These are phyloP conservation scores for Sugiyamaella americana DNA, from an alignment of 805 yeast genomes.

Conservation along the genomic window DNA sequence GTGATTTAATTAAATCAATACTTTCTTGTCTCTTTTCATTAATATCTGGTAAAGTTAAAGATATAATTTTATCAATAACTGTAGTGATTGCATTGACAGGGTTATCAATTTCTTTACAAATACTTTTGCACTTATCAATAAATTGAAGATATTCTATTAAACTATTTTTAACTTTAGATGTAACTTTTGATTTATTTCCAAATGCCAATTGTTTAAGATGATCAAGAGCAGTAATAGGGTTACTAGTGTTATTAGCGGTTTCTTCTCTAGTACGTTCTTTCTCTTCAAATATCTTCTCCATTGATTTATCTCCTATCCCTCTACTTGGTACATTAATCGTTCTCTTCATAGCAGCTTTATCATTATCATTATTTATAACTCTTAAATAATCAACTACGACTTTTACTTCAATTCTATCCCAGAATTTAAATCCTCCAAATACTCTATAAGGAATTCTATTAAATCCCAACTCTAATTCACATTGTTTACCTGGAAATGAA, in stretches of 20 bases:
- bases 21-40: constrained; percentile 7
- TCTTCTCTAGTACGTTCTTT: neutral
- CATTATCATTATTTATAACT: constrained; percentile 52
- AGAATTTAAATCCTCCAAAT: constrained; percentile 69
- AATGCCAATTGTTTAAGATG: constrained; percentile 1
- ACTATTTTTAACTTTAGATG: neutral
- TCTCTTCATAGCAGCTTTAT: constrained; percentile 53
- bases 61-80: constrained; percentile 3
- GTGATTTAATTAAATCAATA: constrained; percentile 1
- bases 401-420: constrained; percentile 69
- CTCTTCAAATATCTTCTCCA: constrained; percentile 31
- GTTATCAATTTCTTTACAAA: neutral
- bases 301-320: constrained; percentile 59
- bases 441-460: constrained; percentile 58
- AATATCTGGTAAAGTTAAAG: neutral
- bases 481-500: constrained; percentile 49
- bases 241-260: neutral
- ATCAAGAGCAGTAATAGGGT: constrained; percentile 8
- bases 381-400: constrained; percentile 59
- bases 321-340: constrained; percentile 55
- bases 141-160: constrained; percentile 6
- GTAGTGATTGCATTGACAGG: neutral
- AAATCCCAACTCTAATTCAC: constrained; percentile 58
- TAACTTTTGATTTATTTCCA: neutral
- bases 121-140: constrained; percentile 6